Base-by-base conservation (phyloP, 2,329 filamentous ascomycete genomes). In the Monosporascus ibericus region DNA sequence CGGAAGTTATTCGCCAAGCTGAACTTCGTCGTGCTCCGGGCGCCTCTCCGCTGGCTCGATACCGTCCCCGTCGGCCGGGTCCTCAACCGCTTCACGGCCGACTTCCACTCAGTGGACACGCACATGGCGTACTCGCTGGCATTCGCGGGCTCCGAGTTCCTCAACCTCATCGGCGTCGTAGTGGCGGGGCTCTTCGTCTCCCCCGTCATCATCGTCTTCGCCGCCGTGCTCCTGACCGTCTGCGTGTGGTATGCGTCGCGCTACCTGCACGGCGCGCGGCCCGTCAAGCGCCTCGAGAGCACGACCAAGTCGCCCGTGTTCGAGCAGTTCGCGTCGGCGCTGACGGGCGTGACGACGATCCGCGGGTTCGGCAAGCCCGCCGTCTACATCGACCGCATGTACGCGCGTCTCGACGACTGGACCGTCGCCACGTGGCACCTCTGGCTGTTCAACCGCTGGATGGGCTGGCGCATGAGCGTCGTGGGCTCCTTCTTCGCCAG, bases 291-390 rank as follows among this genome's bases (percentile, higher is more conserved):
- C 5, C 77, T 92, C 1, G 88, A 92, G 67, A 89, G 85, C 58
- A 89, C 80, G 3, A 80, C 83, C 51, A 92, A 90, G 68, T 88
- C 85, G 0, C 89, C 89, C 0, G 83, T 92, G 1, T 92, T 90
- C 60, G 88, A 92, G 65, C 84, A 89, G 56, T 92, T 92, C 61
- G 85, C 85, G 11, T 84, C 86, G 1, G 82, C 86, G 0, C 77
- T 92, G 9, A 79, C 81, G 0, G 89, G 89, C 5, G 81, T 94
- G 18, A 76, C 82, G 1, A 92, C 88, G 0, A 89, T 94, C 49
- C 82, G 89, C 14, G 86, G 86, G 0, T 92, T 88, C 59, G 82
- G 83, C 57, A 90, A 89, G 71, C 72, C 76, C 0, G 75, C 82
- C 20, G 75, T 77, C 1, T 92, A 90, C 58, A 73, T 88, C 46